Conservation (phyloP, 768 basidiomycete genomes). For the Russula foetens region DNA sequence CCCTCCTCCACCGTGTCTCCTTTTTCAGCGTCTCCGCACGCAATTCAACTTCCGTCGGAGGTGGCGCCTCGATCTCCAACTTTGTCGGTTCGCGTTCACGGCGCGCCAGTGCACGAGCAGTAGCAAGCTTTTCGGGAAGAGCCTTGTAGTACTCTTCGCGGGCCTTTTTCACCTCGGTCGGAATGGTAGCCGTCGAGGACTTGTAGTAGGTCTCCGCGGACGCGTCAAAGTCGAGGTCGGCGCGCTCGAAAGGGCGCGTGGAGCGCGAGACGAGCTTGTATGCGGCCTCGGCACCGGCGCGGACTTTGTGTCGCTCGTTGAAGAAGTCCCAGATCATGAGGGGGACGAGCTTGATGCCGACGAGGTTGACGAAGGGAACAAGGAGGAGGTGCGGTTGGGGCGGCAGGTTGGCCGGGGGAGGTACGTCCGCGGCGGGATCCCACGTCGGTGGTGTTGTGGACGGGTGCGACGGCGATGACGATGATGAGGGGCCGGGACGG, state of each 20-base stretch:
- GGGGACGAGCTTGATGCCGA: conserved; percentile 81
- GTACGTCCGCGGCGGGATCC: conserved; percentile 31
- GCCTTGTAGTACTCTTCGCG: conserved; percentile 70
- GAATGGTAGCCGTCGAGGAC: conserved; percentile 44
- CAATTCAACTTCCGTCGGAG: conserved; percentile 83
- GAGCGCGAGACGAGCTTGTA: conserved; percentile 58
- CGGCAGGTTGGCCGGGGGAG: conserved; percentile 51
- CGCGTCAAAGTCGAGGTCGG: conserved; percentile 68
- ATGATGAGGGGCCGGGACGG: conserved; percentile 19
- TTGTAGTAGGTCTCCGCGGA: conserved; percentile 63
- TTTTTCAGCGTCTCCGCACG: conserved; percentile 83
- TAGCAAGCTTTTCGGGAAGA: conserved; percentile 56
- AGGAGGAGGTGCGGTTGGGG: conserved; percentile 73
- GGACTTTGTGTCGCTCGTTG: conserved; percentile 78
- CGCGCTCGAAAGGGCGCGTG: conserved; percentile 48
- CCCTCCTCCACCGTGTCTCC: conserved; percentile 78
- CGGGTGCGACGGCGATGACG: no score
- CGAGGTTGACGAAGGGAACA: conserved; percentile 62
- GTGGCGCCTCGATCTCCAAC: conserved; percentile 69
- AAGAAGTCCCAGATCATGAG: conserved; percentile 90
- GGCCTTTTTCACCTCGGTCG: conserved; percentile 54
- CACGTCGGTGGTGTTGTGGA: conserved; percentile 19
- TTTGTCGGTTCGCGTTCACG: conserved; percentile 79
- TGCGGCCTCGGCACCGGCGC: conserved; percentile 71
- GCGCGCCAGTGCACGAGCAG: conserved; percentile 66